These are phyloP conservation scores for Endoconidiophora laricicola DNA, from an alignment of 2,329 filamentous ascomycete species.

Conservation along the genomic window DNA sequence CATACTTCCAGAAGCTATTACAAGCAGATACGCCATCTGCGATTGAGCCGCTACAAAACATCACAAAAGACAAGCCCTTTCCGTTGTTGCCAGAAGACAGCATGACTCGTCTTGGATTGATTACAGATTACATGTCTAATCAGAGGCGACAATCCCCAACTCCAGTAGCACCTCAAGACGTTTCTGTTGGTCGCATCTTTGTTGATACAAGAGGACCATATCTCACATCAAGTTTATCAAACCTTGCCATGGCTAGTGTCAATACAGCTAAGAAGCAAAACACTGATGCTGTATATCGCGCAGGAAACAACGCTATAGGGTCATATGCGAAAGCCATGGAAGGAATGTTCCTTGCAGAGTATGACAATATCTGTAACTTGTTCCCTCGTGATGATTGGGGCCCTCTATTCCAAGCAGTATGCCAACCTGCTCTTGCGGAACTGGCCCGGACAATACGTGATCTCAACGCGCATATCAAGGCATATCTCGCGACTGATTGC, in stretches of 20 bases:
- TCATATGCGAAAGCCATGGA: slow-evolving; percentile 81
- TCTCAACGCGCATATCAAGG: slow-evolving; percentile 76
- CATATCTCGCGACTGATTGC: slow-evolving; percentile 76
- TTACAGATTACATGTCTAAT: slow-evolving; percentile 60
- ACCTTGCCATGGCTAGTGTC: slow-evolving; percentile 72
- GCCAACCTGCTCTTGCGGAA: slow-evolving; percentile 60
- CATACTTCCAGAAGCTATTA: slow-evolving; percentile 63
- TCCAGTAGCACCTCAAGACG: slow-evolving; percentile 34
- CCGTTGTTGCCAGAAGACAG: slow-evolving; percentile 64
- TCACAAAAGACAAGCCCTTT: slow-evolving; percentile 78
- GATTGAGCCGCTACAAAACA: slow-evolving; percentile 78
- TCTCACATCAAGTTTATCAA: slow-evolving; percentile 64
- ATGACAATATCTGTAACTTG: slow-evolving; percentile 76
- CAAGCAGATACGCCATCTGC: slow-evolving; percentile 58
- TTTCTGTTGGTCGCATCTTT: slow-evolving; percentile 66
- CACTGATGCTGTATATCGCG: slow-evolving; percentile 66
- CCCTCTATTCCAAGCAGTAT: slow-evolving; percentile 60
- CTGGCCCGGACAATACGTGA: slow-evolving; percentile 76
- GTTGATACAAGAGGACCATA: slow-evolving; percentile 76
- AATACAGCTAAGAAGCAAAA: slow-evolving; percentile 69
- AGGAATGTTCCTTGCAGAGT: slow-evolving; percentile 72
- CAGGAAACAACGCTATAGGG: slow-evolving; percentile 79
- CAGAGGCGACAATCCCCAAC: slow-evolving; percentile 29
- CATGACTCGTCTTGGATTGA: slow-evolving; percentile 56
- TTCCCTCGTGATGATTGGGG: slow-evolving; percentile 79